Conservation (phyloP, 2,329 filamentous ascomycete species). For the Fusarium sp. region DNA sequence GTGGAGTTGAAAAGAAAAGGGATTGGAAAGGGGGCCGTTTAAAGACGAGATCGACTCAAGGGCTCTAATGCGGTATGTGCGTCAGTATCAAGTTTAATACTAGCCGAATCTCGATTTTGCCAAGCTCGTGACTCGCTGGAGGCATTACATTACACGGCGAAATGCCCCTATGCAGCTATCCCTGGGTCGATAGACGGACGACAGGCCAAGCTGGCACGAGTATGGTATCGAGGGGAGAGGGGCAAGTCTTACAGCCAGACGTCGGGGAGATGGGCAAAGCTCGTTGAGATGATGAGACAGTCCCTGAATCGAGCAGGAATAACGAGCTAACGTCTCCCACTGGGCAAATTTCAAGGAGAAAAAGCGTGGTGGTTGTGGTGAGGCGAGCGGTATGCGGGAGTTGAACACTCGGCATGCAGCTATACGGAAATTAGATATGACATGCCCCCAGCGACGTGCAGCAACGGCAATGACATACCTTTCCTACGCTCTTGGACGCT, state of each 20-base stretch:
- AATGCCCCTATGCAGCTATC: conserved; percentile 17
- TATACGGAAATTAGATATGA: conserved; percentile 44
- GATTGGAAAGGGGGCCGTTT: conserved; percentile 57
- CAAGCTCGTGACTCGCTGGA: conserved; percentile 16
- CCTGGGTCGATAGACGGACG: conserved; percentile 44
- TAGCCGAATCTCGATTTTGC: conserved; percentile 37
- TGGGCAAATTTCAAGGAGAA: conserved; percentile 55
- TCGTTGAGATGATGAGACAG: conserved; percentile 55
- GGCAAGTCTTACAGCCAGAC: conserved; percentile 62
- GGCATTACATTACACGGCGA: background rate
- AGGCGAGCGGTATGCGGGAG: conserved; percentile 48
- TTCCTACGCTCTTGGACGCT: conserved; percentile 22
- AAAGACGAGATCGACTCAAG: conserved; percentile 57
- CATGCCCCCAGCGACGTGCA: conserved; percentile 10
- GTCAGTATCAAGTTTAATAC: conserved; percentile 46
- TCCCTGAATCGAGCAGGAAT: conserved; percentile 63
- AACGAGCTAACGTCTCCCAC: conserved; percentile 74
- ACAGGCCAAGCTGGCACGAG: conserved; percentile 37
- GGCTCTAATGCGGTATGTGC: conserved; percentile 50
- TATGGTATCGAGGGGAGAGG: conserved; percentile 35
- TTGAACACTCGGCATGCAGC: conserved; percentile 50
- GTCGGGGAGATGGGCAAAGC: conserved; percentile 52
- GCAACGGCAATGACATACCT: conserved; percentile 40
- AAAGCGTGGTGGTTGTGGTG: conserved; percentile 54
- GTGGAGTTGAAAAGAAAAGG: conserved; percentile 51